Evolutionary conservation across 106 monocot genomes (phyloP).

Genomic region (Allium sativum): DNA sequence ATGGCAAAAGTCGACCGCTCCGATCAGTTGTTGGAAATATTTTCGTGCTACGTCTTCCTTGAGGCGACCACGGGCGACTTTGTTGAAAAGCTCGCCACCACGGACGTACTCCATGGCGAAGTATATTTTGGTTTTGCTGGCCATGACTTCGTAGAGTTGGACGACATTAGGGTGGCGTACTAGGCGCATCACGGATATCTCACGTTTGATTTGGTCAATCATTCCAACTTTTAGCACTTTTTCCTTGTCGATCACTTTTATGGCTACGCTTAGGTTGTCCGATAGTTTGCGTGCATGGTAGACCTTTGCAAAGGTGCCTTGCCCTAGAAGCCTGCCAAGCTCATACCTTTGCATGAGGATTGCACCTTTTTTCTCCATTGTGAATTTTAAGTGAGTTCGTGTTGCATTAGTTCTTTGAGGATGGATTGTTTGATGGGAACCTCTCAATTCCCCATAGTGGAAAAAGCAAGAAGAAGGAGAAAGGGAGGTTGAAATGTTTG

Average conservation of each 20-base stretch:
- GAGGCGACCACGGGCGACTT: conserved; percentile 43
- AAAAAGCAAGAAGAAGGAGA: background rate
- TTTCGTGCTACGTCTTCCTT: conserved; percentile 41
- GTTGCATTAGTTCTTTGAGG: too few relatives aligned
- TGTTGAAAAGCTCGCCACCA: conserved; percentile 61
- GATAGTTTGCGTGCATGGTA: conserved; percentile 36
- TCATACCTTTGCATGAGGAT: conserved; percentile 58
- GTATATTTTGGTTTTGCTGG: conserved; percentile 68
- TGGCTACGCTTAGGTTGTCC: conserved; percentile 33
- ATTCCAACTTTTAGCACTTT: conserved; percentile 44
- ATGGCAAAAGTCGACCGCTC: conserved; percentile 58
- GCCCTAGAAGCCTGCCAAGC: conserved; percentile 38
- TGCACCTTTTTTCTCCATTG: conserved; percentile 31
- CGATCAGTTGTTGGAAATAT: conserved; percentile 60
- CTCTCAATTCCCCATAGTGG: background rate
- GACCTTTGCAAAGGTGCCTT: conserved; percentile 60
- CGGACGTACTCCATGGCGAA: conserved; percentile 63
- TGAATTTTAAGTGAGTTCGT: background rate
- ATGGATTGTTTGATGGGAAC: conserved; percentile 4
- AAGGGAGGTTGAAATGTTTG: conserved; percentile 4
- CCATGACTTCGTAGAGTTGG: conserved; percentile 72
- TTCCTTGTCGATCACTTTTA: conserved; percentile 62
- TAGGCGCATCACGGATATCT: conserved; percentile 58
- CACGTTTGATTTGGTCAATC: conserved; percentile 61
- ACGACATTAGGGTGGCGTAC: conserved; percentile 57